A percentile compares a stretch with the other conserved stretches of the same genome.
Conservation (phyloP, 1,284 basidiomycete genomes). For the Megacollybia platyphylla region DNA sequence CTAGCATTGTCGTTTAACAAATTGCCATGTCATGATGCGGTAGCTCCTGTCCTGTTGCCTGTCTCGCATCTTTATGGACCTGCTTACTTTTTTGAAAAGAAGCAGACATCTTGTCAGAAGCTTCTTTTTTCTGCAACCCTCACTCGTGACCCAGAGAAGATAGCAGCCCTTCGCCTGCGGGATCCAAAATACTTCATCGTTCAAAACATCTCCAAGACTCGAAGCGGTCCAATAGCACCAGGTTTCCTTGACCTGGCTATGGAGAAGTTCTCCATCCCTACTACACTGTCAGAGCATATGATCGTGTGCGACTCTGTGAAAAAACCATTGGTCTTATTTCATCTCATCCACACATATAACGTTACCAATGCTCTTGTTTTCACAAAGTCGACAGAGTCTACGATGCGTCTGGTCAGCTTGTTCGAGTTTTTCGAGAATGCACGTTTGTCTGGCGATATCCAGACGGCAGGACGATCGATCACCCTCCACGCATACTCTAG, state of each 20-base stretch:
- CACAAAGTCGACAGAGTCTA: conserved; percentile 92
- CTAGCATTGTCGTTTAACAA: conserved; percentile 2
- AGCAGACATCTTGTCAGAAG: conserved; percentile 75
- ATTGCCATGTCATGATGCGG: conserved; percentile 31
- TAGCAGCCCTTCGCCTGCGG: conserved; percentile 70
- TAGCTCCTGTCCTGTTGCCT: conserved; percentile 46
- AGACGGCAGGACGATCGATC: conserved; percentile 15
- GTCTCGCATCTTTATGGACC: conserved; percentile 24
- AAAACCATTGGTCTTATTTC: conserved; percentile 86
- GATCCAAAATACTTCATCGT: conserved; percentile 87
- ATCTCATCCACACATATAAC: conserved; percentile 58
- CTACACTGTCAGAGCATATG: conserved; percentile 75
- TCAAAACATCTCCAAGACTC: conserved; percentile 25
- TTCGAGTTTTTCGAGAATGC: conserved; percentile 74
- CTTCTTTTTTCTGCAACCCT: conserved; percentile 95
- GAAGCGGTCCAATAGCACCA: conserved; percentile 20
- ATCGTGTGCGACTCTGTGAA: conserved; percentile 66
- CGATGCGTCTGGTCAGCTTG: conserved; percentile 70
- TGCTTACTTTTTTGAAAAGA: conserved; percentile 42
- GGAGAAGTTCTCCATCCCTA: conserved; percentile 78
- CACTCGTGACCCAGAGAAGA: conserved; percentile 87
- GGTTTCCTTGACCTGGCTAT: conserved; percentile 40
- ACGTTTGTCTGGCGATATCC: conserved; percentile 7
- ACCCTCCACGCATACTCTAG: conserved; percentile 73
- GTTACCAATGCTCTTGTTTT: conserved; percentile 80